phyloP scores from a whole-genome alignment of 768 basidiomycete species.

The Russula dissimulans region DNA sequence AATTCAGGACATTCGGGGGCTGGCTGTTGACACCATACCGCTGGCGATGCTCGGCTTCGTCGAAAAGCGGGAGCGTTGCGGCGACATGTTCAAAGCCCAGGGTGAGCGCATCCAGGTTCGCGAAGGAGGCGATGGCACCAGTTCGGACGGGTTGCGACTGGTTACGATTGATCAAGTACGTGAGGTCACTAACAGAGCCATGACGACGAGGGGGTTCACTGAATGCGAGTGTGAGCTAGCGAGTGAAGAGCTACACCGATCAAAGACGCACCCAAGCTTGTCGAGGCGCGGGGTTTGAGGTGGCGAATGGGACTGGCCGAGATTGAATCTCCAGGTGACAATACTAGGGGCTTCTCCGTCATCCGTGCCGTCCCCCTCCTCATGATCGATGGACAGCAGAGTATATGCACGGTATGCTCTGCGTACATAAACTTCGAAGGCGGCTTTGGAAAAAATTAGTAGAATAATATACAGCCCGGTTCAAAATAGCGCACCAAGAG shows the following conservation, averaged over 20 bases:
- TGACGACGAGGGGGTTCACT: conserved; percentile 59
- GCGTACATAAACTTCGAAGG: conserved; percentile 92
- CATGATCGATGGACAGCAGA: conserved; percentile 86
- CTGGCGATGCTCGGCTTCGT: conserved; percentile 58
- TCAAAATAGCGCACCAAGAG: conserved; percentile 49
- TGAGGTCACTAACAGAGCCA: conserved; percentile 92
- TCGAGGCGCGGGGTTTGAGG: conserved; percentile 70
- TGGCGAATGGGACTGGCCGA: conserved; percentile 80
- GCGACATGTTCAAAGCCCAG: conserved; percentile 71
- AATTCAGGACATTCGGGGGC: conserved; percentile 88
- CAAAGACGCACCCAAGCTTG: conserved; percentile 33
- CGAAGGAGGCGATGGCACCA: conserved; percentile 89
- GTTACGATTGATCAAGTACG: conserved; percentile 80
- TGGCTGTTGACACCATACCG: conserved; percentile 65
- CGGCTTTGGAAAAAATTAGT: conserved; percentile 42
- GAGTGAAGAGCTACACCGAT: background rate
- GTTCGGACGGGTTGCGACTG: conserved; percentile 84
- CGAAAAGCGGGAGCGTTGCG: conserved; percentile 64
- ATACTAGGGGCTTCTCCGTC: conserved; percentile 75
- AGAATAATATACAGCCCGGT: background rate
- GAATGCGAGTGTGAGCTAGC: conserved; percentile 5
- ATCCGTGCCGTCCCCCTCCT: conserved; percentile 80
- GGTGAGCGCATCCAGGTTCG: conserved; percentile 55
- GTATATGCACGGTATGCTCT: conserved; percentile 94
- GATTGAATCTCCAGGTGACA: conserved; percentile 92